phyloP scores from a whole-genome alignment of 2,329 filamentous ascomycete species.

The Pseudogymnoascus sp. region DNA sequence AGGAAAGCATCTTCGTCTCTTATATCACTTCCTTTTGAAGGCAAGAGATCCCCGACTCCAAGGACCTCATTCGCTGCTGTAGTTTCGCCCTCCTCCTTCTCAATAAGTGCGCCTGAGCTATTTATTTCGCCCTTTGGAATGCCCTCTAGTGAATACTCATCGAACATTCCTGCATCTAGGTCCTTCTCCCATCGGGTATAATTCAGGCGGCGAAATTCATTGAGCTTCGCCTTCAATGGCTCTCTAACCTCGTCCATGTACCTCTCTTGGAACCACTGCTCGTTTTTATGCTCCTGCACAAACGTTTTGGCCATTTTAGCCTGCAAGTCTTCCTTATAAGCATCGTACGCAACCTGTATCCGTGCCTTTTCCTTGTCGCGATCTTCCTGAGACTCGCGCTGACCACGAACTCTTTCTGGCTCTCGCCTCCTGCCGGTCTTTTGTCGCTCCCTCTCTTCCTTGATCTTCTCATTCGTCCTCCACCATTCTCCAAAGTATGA shows the following conservation, averaged over 20 bases:
- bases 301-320: conserved; percentile 81
- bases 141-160: conserved; percentile 90
- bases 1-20: conserved; percentile 82
- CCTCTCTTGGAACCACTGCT: conserved; percentile 97
- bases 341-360: conserved; percentile 64
- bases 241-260: conserved; percentile 81
- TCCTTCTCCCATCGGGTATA: conserved; percentile 89
- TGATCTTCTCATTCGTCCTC: conserved; percentile 73
- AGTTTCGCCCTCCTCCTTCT: conserved; percentile 94
- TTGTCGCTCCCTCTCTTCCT: conserved; percentile 68
- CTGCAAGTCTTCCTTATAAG: conserved; percentile 62
- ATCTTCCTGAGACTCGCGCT: conserved; percentile 63
- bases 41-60: conserved; percentile 83
- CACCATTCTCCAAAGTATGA: conserved; percentile 85
- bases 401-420: conserved; percentile 54
- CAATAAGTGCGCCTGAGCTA: conserved; percentile 72
- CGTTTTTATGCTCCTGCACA: conserved; percentile 83
- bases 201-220: conserved; percentile 68
- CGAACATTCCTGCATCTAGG: conserved; percentile 75
- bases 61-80: conserved; percentile 87
- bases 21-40: conserved; percentile 74
- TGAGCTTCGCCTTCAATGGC: conserved; percentile 65
- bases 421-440: conserved; percentile 63
- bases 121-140: conserved; percentile 91
- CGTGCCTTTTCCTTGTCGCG: conserved; percentile 71